Evolutionary conservation across 805 yeast species (phyloP).

Genomic region (Pichia scutulata): DNA sequence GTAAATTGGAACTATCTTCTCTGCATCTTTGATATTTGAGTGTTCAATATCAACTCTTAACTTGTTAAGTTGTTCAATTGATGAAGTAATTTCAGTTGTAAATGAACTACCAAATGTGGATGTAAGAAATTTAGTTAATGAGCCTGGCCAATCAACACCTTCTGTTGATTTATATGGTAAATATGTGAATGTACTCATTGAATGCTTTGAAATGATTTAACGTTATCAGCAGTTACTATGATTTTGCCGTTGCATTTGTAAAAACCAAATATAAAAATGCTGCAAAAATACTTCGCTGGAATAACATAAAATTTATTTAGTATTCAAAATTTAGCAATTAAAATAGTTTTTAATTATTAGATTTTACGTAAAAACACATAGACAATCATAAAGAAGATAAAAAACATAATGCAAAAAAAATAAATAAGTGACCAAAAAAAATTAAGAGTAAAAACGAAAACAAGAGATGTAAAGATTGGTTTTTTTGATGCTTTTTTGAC

Average conservation of each 20-base stretch:
- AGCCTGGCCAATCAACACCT: slow-evolving; percentile 57
- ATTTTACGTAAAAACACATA: no score
- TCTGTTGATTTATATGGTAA: slow-evolving; percentile 40
- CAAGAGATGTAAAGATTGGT: no score
- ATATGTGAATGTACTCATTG: slow-evolving; percentile 21
- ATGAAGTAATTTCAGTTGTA: slow-evolving; percentile 45
- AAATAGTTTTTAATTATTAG: no score
- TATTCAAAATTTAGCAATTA: no score
- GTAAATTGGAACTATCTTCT: slow-evolving; percentile 27
- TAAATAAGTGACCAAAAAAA: background rate
- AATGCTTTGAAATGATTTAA: background rate
- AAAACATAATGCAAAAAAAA: background rate
- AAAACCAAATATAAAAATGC: background rate
- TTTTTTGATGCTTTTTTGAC: no score
- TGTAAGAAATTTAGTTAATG: slow-evolving; percentile 50
- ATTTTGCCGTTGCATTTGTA: background rate
- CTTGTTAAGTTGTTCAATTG: slow-evolving; percentile 45
- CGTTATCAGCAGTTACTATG: background rate
- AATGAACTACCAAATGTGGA: slow-evolving; percentile 53
- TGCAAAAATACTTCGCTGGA: no score
- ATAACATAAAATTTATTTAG: no score
- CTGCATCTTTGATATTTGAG: slow-evolving; percentile 37
- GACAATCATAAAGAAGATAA: background rate
- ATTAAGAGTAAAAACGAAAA: no score
- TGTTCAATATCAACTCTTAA: slow-evolving; percentile 55